Evolutionary conservation across 495 filamentous ascomycete species (phyloP).

Genomic region (Diplogelasinospora grovesii): DNA sequence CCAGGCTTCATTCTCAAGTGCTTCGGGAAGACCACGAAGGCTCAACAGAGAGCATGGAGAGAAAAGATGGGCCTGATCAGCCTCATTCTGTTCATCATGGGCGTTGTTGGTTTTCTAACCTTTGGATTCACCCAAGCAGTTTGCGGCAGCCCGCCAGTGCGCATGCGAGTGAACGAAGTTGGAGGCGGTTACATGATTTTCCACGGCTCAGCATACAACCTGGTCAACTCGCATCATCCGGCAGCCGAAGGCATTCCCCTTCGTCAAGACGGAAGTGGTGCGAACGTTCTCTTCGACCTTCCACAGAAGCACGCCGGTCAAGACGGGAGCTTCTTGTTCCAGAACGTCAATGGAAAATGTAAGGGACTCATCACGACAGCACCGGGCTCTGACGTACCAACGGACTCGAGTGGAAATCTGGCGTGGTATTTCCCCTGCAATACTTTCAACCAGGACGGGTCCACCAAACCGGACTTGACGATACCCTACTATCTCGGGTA

Average conservation of each 20-base stretch:
- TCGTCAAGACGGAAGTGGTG: conserved; percentile 29
- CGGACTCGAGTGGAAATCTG: conserved; percentile 62
- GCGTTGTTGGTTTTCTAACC: conserved; percentile 89
- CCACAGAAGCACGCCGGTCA: conserved; percentile 71
- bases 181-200: conserved; percentile 85
- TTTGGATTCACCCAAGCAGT: conserved; percentile 93
- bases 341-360: conserved; percentile 97
- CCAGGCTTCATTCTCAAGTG: conserved; percentile 78
- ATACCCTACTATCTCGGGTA: conserved; percentile 74
- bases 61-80: conserved; percentile 98
- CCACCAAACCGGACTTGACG: conserved; percentile 65
- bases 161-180: conserved; percentile 77
- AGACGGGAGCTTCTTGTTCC: conserved; percentile 95
- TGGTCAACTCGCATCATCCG: conserved; percentile 66
- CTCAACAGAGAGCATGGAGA: conserved; percentile 89
- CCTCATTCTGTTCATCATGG: conserved; percentile 81
- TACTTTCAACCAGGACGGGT: conserved; percentile 90
- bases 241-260: conserved; percentile 68
- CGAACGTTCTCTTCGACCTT: conserved; percentile 83
- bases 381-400: conserved; percentile 68
- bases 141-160: conserved; percentile 60
- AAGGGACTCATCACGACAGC: conserved; percentile 78
- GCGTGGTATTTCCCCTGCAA: conserved; percentile 98
- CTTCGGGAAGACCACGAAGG: conserved; percentile 81
- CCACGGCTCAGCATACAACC: conserved; percentile 82